Evolutionary conservation across 2,329 filamentous ascomycete genomes (phyloP).

Genomic region (Aspergillus ruber): DNA sequence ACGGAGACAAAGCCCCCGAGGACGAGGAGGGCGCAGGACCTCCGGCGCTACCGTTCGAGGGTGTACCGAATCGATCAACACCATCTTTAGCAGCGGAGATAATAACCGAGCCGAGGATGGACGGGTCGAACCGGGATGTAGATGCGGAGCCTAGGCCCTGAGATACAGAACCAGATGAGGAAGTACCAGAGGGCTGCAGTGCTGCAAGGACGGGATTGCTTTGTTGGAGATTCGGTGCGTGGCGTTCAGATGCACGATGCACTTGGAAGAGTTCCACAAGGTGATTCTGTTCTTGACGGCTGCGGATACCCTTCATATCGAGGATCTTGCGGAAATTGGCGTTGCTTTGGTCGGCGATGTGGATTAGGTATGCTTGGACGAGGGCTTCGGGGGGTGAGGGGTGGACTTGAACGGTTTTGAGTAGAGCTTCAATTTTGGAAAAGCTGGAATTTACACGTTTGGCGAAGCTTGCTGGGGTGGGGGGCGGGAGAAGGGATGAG

Average conservation of each 20-base stretch:
- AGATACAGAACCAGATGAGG: constrained; percentile 34
- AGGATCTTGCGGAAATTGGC: constrained; percentile 94
- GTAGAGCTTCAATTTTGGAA: constrained; percentile 79
- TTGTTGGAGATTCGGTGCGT: constrained; percentile 61
- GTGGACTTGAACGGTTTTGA: constrained; percentile 94
- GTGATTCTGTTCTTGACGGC: constrained; percentile 70
- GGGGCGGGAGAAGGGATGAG: constrained; percentile 49
- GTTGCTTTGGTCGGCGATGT: constrained; percentile 89
- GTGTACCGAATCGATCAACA: constrained; percentile 67
- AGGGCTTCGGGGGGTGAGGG: constrained; percentile 86
- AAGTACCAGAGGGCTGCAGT: constrained; percentile 39
- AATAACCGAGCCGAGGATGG: constrained; percentile 76
- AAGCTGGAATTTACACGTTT: constrained; percentile 82
- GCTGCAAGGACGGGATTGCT: constrained; percentile 66
- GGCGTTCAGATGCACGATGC: constrained; percentile 61
- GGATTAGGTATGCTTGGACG: constrained; percentile 94
- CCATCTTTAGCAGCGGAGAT: constrained; percentile 83
- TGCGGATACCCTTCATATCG: constrained; percentile 83
- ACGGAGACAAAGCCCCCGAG: constrained; percentile 19
- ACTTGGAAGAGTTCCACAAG: constrained; percentile 88
- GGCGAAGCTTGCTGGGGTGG: constrained; percentile 60
- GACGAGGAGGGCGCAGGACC: constrained; percentile 19
- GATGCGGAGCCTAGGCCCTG: constrained; percentile 42
- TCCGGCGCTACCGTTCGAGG: constrained; percentile 30
- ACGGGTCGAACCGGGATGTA: constrained; percentile 66